Evolutionary conservation across 805 yeast genomes (phyloP).

Genomic region (Teunomyces tritomae): DNA sequence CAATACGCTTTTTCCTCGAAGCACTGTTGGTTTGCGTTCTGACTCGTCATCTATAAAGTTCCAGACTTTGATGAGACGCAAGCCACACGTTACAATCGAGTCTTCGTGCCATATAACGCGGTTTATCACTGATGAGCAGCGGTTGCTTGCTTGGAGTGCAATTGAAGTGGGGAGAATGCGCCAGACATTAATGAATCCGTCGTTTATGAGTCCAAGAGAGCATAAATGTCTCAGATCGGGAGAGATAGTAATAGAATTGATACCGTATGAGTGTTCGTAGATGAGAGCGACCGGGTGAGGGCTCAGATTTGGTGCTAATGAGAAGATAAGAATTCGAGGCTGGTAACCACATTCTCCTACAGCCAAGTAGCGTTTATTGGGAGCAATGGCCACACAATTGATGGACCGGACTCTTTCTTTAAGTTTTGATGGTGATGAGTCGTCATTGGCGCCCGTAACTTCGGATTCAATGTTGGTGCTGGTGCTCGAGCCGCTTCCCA

Average conservation of each 20-base stretch:
- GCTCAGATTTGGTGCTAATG: constrained; percentile 50
- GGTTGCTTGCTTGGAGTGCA: constrained; percentile 50
- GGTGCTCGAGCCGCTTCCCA: constrained; percentile 11
- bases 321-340: constrained; percentile 61
- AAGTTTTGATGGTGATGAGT: constrained; percentile 21
- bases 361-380: constrained; percentile 53
- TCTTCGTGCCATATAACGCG: constrained; percentile 56
- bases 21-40: constrained; percentile 8
- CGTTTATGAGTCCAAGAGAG: constrained; percentile 66
- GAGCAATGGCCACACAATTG: constrained; percentile 57
- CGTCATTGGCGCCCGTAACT: constrained; percentile 4
- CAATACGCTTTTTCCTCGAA: constrained; percentile 60
- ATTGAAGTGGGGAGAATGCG: constrained; percentile 21
- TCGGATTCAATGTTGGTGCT: constrained; percentile 7
- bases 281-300: constrained; percentile 52
- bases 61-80: constrained; percentile 65
- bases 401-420: constrained; percentile 49
- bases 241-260: constrained; percentile 53
- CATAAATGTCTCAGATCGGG: constrained; percentile 55
- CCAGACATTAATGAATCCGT: constrained; percentile 70
- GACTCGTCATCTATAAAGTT: constrained; percentile 26
- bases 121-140: constrained; percentile 59
- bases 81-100: constrained; percentile 54
- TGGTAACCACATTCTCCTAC: constrained; percentile 71
- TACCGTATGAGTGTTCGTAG: constrained; percentile 65